phyloP scores from a whole-genome alignment of 352 stramenopile genomes.

The Globisporangium parvum region DNA sequence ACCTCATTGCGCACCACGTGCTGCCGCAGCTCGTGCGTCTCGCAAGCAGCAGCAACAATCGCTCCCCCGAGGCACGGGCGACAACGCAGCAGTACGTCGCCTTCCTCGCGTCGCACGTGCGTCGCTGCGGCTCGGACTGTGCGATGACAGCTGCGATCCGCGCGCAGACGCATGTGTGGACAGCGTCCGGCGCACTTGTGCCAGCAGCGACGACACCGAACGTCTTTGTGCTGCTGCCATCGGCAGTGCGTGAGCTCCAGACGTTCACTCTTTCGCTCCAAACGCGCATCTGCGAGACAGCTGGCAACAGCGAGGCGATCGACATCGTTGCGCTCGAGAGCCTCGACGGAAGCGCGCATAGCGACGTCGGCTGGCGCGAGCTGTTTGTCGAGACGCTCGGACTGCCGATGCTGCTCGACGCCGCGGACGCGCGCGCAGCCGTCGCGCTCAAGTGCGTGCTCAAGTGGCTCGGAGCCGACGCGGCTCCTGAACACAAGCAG shows the following conservation, averaged over 20 bases:
- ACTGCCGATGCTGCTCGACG: conserved; percentile 33
- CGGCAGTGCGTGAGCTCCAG: conserved; percentile 12
- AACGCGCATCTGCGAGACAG: conserved; percentile 5
- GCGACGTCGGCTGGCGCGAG: conserved; percentile 19
- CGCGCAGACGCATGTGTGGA: conserved; percentile 25
- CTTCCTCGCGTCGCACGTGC: conserved; percentile 32
- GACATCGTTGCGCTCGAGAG: conserved; percentile 9
- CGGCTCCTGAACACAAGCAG: conserved; percentile 21
- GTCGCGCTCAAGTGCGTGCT: conserved; percentile 27
- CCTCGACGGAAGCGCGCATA: neutral
- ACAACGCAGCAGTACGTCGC: conserved; percentile 21
- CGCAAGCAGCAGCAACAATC: neutral
- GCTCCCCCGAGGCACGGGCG: neutral
- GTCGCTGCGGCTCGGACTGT: conserved; percentile 21
- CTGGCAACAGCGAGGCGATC: neutral
- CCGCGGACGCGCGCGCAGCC: conserved; percentile 13
- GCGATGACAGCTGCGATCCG: conserved; percentile 22
- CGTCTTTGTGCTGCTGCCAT: conserved; percentile 29
- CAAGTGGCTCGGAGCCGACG: conserved; percentile 42
- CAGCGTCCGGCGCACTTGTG: conserved; percentile 15
- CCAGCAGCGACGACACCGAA: conserved; percentile 1
- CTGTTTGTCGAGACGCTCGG: conserved; percentile 40
- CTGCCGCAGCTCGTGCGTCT: conserved; percentile 31
- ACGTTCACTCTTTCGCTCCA: conserved; percentile 23
- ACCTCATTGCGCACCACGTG: conserved; percentile 64